A percentile compares a stretch with the other conserved stretches of the same genome.
These are phyloP conservation scores for Barnettozyma siamensis DNA, from an alignment of 805 yeast species.

Conservation along the genomic window DNA sequence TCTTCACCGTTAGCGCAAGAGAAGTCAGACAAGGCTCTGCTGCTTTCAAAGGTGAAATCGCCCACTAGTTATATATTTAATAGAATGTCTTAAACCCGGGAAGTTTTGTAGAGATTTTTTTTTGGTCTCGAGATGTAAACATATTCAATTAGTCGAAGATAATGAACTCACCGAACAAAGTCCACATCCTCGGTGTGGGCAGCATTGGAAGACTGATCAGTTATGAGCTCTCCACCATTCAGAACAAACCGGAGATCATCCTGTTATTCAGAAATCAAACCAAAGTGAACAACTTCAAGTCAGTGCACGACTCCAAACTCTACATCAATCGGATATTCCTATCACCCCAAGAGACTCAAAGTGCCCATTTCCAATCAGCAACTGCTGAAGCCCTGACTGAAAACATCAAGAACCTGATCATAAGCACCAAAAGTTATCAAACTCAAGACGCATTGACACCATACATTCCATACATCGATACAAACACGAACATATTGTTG, in stretches of 20 bases:
- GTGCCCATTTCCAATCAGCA: slow-evolving; percentile 6
- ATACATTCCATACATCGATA: slow-evolving; percentile 41
- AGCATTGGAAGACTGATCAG: slow-evolving; percentile 26
- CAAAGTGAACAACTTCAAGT: slow-evolving; percentile 16
- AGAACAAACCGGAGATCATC: slow-evolving; percentile 14
- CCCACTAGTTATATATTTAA: slow-evolving; percentile 1
- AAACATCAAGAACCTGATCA: slow-evolving; percentile 52
- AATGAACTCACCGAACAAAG: not conserved
- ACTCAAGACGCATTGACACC: slow-evolving; percentile 59
- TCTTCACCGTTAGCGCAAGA: slow-evolving; percentile 54
- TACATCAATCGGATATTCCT: slow-evolving; percentile 19
- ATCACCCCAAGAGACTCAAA: slow-evolving; percentile 9
- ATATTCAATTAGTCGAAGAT: too few species aligned
- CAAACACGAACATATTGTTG: slow-evolving; percentile 56
- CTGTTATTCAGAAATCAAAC: slow-evolving; percentile 20
- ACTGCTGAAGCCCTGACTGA: slow-evolving; percentile 15
- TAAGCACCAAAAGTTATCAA: slow-evolving; percentile 77
- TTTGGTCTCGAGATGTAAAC: too few species aligned
- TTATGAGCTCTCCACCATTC: slow-evolving; percentile 18
- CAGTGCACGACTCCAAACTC: slow-evolving; percentile 13
- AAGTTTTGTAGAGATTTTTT: not conserved
- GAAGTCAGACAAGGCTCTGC: slow-evolving; percentile 56
- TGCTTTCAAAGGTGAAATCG: slow-evolving; percentile 49
- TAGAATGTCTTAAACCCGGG: not conserved
- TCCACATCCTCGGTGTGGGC: slow-evolving; percentile 24